phyloP scores from a whole-genome alignment of 2,329 filamentous ascomycete genomes.

The Paecilomyces fulvus region DNA sequence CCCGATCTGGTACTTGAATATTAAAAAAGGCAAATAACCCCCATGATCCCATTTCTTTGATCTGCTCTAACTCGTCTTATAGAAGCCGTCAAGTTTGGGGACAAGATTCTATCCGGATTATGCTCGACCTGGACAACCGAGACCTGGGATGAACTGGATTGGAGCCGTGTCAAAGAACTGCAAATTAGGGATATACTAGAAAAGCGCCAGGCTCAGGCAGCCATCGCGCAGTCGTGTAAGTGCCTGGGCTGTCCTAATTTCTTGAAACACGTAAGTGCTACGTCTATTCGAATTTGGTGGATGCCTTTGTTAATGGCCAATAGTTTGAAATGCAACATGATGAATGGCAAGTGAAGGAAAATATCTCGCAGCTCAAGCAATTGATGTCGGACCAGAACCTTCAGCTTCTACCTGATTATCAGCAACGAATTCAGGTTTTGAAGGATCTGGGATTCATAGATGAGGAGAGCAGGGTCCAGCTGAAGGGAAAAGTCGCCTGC shows the following conservation, averaged over 20 bases:
- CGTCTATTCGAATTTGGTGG: neutral
- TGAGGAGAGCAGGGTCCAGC: conserved; percentile 72
- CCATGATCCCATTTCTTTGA: neutral
- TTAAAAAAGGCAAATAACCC: conserved; percentile 39
- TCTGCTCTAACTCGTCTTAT: conserved; percentile 10
- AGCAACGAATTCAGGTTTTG: conserved; percentile 85
- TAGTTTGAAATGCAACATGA: conserved; percentile 94
- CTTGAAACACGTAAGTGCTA: conserved; percentile 67
- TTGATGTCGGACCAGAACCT: conserved; percentile 94
- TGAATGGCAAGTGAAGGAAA: conserved; percentile 92
- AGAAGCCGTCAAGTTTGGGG: conserved; percentile 51
- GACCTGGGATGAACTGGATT: conserved; percentile 77
- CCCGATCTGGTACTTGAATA: conserved; percentile 39
- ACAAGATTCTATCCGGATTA: conserved; percentile 59
- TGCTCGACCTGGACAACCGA: conserved; percentile 66
- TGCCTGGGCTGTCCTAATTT: conserved; percentile 68
- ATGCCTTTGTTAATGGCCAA: conserved; percentile 12
- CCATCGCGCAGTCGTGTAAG: conserved; percentile 54
- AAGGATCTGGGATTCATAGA: conserved; percentile 92
- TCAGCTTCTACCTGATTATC: conserved; percentile 89
- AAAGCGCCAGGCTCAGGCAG: conserved; percentile 57
- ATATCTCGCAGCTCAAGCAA: conserved; percentile 77
- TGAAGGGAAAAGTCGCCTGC: conserved; percentile 97
- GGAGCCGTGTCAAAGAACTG: conserved; percentile 73
- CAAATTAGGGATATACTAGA: conserved; percentile 70